A percentile compares a stretch with the other conserved stretches of the same genome.
Evolutionary conservation across 164 flowering plant genomes (phyloP).

Genomic region (Platanus orientalis): DNA sequence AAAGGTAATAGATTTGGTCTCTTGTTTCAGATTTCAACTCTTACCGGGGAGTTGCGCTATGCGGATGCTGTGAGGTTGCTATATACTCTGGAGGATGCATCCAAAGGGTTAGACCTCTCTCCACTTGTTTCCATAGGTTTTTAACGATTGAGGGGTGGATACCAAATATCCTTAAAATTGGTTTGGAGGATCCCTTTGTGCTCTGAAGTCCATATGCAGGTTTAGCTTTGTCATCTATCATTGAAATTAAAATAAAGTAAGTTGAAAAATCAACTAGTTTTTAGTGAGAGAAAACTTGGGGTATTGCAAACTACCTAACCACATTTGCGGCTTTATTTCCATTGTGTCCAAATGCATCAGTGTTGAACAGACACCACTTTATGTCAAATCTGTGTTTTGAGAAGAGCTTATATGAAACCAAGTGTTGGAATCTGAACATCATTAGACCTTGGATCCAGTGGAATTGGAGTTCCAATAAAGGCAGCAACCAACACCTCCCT

Average conservation of each 20-base stretch:
- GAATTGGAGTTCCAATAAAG: too few species aligned
- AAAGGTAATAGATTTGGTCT: neutral
- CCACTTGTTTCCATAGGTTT: neutral
- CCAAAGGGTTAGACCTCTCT: conserved; percentile 60
- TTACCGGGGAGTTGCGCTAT: conserved; percentile 80
- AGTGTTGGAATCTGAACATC: too few species aligned
- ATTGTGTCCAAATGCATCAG: neutral
- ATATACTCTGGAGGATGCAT: conserved; percentile 63
- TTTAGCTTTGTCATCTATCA: neutral
- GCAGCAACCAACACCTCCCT: too few species aligned
- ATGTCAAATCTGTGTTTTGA: too few species aligned
- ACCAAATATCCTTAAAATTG: neutral
- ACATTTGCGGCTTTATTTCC: neutral
- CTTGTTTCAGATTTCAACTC: conserved; percentile 62
- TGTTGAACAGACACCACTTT: too few species aligned
- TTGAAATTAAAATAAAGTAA: neutral
- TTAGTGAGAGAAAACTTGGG: neutral
- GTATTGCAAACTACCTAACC: neutral
- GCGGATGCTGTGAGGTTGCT: conserved; percentile 72
- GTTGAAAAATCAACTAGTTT: neutral
- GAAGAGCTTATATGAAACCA: too few species aligned
- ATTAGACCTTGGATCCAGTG: too few species aligned
- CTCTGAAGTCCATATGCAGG: neutral
- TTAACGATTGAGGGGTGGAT: neutral
- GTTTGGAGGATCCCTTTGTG: too few species aligned